These are phyloP conservation scores for Penicillium egyptiacum DNA, from an alignment of 495 filamentous ascomycete genomes.

Conservation along the genomic window DNA sequence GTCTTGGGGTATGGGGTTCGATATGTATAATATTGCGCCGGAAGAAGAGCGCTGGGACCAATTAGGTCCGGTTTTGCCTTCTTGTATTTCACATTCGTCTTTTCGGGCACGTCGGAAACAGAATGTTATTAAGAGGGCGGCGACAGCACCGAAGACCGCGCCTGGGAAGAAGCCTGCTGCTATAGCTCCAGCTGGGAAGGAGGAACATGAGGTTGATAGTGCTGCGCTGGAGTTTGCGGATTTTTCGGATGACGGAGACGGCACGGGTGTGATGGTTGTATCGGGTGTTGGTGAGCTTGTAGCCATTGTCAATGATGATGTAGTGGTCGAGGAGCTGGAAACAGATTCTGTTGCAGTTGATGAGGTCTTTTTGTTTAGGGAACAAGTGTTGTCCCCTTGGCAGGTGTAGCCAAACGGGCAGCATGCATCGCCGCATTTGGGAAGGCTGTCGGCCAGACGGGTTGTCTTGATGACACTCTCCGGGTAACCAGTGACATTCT, in stretches of 20 bases:
- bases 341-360: slow-evolving; percentile 24
- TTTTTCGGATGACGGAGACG: slow-evolving; percentile 23
- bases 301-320: slow-evolving; percentile 18
- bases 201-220: slow-evolving; percentile 27
- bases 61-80: slow-evolving; percentile 17
- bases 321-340: background rate
- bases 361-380: slow-evolving; percentile 39
- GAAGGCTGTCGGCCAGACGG: slow-evolving; percentile 53
- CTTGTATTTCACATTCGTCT: slow-evolving; percentile 15
- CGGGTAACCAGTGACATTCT: slow-evolving; percentile 64
- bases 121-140: slow-evolving; percentile 44
- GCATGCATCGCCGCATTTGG: slow-evolving; percentile 60
- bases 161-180: slow-evolving; percentile 66
- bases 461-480: slow-evolving; percentile 69
- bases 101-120: slow-evolving; percentile 36
- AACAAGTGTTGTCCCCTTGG: slow-evolving; percentile 43
- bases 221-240: slow-evolving; percentile 21
- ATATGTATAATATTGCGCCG: slow-evolving; percentile 51
- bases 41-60: slow-evolving; percentile 41
- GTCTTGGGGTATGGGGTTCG: slow-evolving; percentile 54
- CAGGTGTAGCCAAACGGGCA: slow-evolving; percentile 82
- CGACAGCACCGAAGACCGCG: slow-evolving; percentile 52
- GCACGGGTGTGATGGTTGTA: slow-evolving; percentile 20
- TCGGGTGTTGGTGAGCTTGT: slow-evolving; percentile 20
- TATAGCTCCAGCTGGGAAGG: slow-evolving; percentile 55